phyloP scores from a whole-genome alignment of 129 eudicot species.

The Tagetes patula region DNA sequence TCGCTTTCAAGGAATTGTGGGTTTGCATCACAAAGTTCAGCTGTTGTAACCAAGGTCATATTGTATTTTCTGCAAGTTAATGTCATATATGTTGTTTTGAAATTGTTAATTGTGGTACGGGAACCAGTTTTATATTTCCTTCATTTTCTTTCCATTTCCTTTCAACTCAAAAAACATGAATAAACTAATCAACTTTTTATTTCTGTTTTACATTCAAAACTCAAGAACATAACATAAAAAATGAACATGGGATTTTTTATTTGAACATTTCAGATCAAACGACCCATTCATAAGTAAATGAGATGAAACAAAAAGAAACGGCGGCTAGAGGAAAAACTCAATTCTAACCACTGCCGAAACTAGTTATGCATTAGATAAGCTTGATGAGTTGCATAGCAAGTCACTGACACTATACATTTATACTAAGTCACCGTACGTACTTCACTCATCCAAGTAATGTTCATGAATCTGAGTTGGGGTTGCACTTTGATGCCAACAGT shows the following conservation, averaged over 20 bases:
- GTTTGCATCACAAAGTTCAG: conserved; percentile 66
- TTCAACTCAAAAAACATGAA: not conserved
- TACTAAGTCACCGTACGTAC: not conserved
- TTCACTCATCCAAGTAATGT: not conserved
- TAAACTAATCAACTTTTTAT: not conserved
- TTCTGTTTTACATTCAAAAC: not conserved
- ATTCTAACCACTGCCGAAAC: not conserved
- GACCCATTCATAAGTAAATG: not conserved
- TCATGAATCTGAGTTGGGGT: not conserved
- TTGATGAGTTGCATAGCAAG: not conserved
- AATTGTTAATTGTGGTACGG: not conserved
- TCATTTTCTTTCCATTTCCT: not conserved
- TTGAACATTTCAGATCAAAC: not conserved
- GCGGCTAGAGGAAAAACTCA: not conserved
- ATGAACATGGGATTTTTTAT: not conserved
- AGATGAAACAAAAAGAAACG: not conserved
- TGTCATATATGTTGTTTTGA: not conserved
- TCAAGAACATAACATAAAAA: not conserved
- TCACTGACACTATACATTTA: not conserved
- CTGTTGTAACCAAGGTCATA: conserved; percentile 66
- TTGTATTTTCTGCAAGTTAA: conserved; percentile 6
- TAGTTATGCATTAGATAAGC: not conserved
- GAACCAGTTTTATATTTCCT: not conserved
- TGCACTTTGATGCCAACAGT: no score
- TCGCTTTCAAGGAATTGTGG: conserved; percentile 50